A percentile compares a stretch with the other conserved stretches of the same genome.
phyloP scores from a whole-genome alignment of 129 eudicot genomes.

The Tanacetum coccineum region DNA sequence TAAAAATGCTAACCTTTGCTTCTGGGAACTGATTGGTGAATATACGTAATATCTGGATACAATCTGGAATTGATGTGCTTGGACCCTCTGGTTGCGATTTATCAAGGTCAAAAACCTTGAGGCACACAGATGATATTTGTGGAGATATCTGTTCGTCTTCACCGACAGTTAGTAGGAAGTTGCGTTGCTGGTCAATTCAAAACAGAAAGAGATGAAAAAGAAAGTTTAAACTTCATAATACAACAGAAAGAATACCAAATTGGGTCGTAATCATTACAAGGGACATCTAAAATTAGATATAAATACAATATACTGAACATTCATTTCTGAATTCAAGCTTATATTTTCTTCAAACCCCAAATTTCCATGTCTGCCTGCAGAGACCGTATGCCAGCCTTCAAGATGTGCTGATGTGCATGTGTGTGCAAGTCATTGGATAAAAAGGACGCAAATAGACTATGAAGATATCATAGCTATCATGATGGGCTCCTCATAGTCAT shows the following conservation, averaged over 20 bases:
- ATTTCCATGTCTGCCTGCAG: no score
- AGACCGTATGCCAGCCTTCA: no score
- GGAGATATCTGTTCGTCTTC: constrained; percentile 86
- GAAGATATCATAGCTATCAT: no score
- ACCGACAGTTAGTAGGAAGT: constrained; percentile 83
- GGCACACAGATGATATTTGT: constrained; percentile 68
- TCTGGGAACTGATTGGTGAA: constrained; percentile 89
- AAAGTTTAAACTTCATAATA: constrained; percentile 7
- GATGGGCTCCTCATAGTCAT: no score
- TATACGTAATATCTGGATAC: constrained; percentile 82
- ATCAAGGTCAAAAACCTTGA: constrained; percentile 92
- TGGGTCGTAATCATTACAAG: constrained; percentile 10
- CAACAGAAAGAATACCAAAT: background rate
- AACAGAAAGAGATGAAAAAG: background rate
- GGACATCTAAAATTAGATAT: no score
- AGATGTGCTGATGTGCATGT: no score
- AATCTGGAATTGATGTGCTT: constrained; percentile 80
- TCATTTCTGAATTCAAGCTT: no score
- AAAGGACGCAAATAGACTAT: no score
- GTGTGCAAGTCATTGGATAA: no score
- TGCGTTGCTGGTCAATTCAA: constrained; percentile 75
- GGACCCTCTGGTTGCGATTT: constrained; percentile 82
- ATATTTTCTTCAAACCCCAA: no score
- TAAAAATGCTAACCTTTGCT: constrained; percentile 57
- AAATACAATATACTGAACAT: no score